phyloP scores from a whole-genome alignment of 129 eudicot genomes.

The Chrysanthemum makinoi region DNA sequence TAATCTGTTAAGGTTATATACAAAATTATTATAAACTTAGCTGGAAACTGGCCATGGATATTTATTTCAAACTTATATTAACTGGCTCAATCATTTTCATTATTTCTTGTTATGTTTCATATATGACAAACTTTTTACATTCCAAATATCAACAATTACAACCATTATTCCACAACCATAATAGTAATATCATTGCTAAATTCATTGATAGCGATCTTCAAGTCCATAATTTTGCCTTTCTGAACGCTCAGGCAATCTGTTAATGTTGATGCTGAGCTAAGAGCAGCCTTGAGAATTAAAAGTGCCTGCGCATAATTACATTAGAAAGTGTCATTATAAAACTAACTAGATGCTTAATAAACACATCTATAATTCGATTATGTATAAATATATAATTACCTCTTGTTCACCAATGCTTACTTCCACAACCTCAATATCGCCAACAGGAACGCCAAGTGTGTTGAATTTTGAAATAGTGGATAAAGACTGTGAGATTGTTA shows the following conservation, averaged over 20 bases:
- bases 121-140: too few species aligned
- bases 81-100: too few species aligned
- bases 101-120: too few species aligned
- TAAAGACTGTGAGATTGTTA: slow-evolving; percentile 18
- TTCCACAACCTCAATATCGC: slow-evolving; percentile 41
- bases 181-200: too few species aligned
- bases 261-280: slow-evolving; percentile 11
- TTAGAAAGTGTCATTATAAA: background rate
- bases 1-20: too few species aligned
- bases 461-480: slow-evolving; percentile 28
- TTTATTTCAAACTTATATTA: too few species aligned
- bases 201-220: background rate
- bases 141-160: too few species aligned
- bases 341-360: too few species aligned
- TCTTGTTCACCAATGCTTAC: slow-evolving; percentile 36
- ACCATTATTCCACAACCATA: too few species aligned
- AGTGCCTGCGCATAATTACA: slow-evolving; percentile 29
- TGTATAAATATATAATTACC: slow-evolving; percentile 13
- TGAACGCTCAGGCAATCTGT: background rate
- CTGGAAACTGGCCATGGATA: too few species aligned
- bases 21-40: too few species aligned
- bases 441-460: slow-evolving; percentile 16
- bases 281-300: slow-evolving; percentile 19
- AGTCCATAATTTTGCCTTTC: slow-evolving; percentile 11
- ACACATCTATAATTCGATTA: background rate